Evolutionary conservation across 129 eudicot genomes (phyloP), one percentile per base, ranked within the genome.

Genomic region (Calendula officinalis): DNA sequence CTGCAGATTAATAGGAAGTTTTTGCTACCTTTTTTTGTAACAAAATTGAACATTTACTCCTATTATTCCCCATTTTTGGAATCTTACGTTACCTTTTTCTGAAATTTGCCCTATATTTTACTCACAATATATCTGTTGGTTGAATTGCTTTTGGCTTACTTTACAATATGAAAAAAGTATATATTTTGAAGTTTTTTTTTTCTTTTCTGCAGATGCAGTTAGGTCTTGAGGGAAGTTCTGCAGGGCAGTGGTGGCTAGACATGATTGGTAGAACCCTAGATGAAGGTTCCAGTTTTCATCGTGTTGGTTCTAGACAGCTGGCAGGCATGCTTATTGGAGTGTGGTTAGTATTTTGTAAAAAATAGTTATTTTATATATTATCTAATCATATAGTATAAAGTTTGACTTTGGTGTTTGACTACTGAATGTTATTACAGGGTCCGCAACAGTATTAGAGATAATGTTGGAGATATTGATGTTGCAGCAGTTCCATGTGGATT

Each of bases 401-500:
- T 35, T 35, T 10, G 3, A 7, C 62, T 8, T 61, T 52, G 32
- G 5, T 54, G 52, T 72, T 62, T 78, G 67, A 73, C 51, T 51
- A 46, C 56, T 5, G 15, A 37, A 76, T 66, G 44, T 40, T 66
- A 33, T 72, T 80, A 63, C 85, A 92, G 99, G 99, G 96, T 81
- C 58, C 79, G 99, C 50, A 75, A 79, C 41, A 76, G 22, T 44
- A 80, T 92, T 41, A 70, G 72, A 70, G 70, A 73, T 68, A 72
- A 88, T 78, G 86, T 92, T 64, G 99, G 99, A 58, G 99, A 92
- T 81, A 68, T 88, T 77, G 96, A 88, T 64, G 89, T 82, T 67
- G 96, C 95, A 56, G 99, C 99, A 48, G 99, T 92, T 75, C 96
- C 99, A 56, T 92, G 99, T 75, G 99, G 99, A 62, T 81, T 85